These are phyloP conservation scores for Pseudocercospora pini-densiflorae DNA, from an alignment of 2,329 filamentous ascomycete genomes.

Conservation along the genomic window DNA sequence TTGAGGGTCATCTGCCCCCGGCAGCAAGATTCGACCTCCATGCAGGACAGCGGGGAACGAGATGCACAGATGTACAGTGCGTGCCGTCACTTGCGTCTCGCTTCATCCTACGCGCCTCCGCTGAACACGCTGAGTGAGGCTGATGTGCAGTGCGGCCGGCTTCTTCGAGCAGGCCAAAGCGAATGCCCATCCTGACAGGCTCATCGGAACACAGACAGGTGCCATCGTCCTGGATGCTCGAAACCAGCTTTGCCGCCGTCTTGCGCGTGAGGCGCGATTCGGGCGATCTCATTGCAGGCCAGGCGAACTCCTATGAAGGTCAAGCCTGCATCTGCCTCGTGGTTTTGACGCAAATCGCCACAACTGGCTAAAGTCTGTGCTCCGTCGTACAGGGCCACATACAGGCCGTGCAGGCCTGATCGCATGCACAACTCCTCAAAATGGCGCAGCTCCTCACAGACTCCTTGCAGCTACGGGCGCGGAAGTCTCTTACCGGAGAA, in stretches of 20 bases:
- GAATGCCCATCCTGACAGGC: slow-evolving; percentile 10
- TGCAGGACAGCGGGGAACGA: slow-evolving; percentile 8
- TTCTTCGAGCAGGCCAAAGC: slow-evolving; percentile 15
- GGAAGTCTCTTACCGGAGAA: slow-evolving; percentile 2
- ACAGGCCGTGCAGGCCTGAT: slow-evolving; percentile 4
- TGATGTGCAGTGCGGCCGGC: slow-evolving; percentile 1
- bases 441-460: slow-evolving; percentile 6
- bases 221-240: slow-evolving; percentile 11
- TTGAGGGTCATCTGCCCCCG: not conserved
- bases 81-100: slow-evolving; percentile 3
- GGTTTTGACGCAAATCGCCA: slow-evolving; percentile 17
- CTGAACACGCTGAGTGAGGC: not conserved
- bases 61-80: not conserved
- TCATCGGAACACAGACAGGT: not conserved
- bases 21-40: slow-evolving; percentile 5
- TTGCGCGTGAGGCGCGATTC: slow-evolving; percentile 1
- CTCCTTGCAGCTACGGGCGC: not conserved
- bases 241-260: not conserved
- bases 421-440: slow-evolving; percentile 3
- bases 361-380: slow-evolving; percentile 15
- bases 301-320: slow-evolving; percentile 10
- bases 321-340: slow-evolving; percentile 20
- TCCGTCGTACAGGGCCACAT: not conserved
- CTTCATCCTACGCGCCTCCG: slow-evolving; percentile 4
- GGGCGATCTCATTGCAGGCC: slow-evolving; percentile 9